A percentile compares a stretch with the other conserved stretches of the same genome.
These are phyloP conservation scores for Diaporthe eres DNA, from an alignment of 2,329 filamentous ascomycete genomes.

Conservation along the genomic window DNA sequence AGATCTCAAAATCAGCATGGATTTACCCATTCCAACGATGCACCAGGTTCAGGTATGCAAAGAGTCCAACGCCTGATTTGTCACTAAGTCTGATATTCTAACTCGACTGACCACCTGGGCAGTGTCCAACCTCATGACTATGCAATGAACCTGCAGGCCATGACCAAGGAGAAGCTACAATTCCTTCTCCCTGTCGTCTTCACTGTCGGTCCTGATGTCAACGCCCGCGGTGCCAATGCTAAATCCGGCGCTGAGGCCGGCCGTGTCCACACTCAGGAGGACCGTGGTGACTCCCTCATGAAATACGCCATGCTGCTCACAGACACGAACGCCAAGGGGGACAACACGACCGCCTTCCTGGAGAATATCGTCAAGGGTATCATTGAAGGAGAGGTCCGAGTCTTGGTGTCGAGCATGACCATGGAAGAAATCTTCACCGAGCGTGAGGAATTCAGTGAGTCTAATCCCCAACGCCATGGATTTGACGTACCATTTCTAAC, in stretches of 20 bases:
- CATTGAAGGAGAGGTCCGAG: slow-evolving; percentile 89
- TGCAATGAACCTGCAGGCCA: slow-evolving; percentile 85
- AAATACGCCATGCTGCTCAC: slow-evolving; percentile 88
- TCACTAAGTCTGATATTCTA: neutral
- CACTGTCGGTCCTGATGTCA: slow-evolving; percentile 85
- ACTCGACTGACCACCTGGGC: slow-evolving; percentile 41
- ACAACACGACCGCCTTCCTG: slow-evolving; percentile 70
- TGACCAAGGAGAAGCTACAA: slow-evolving; percentile 90
- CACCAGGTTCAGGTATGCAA: slow-evolving; percentile 60
- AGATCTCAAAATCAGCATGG: slow-evolving; percentile 84
- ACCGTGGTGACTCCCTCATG: slow-evolving; percentile 74
- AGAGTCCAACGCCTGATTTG: no score
- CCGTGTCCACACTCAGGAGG: slow-evolving; percentile 55
- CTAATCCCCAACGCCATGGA: no score
- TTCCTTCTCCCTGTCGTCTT: slow-evolving; percentile 88
- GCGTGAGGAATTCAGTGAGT: slow-evolving; percentile 50
- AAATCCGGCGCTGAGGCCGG: slow-evolving; percentile 35
- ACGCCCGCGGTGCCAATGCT: slow-evolving; percentile 65
- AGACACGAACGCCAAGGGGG: slow-evolving; percentile 61
- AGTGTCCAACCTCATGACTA: slow-evolving; percentile 85
- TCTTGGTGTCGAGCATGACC: slow-evolving; percentile 89
- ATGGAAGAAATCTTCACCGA: slow-evolving; percentile 81
- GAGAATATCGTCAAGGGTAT: slow-evolving; percentile 91
- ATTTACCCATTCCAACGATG: slow-evolving; percentile 79
- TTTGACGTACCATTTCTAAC: neutral